Percentiles rank a stretch among this genome's conserved stretches.
phyloP scores from a whole-genome alignment of 352 stramenopile genomes.

The Stramenopiles sp. region DNA sequence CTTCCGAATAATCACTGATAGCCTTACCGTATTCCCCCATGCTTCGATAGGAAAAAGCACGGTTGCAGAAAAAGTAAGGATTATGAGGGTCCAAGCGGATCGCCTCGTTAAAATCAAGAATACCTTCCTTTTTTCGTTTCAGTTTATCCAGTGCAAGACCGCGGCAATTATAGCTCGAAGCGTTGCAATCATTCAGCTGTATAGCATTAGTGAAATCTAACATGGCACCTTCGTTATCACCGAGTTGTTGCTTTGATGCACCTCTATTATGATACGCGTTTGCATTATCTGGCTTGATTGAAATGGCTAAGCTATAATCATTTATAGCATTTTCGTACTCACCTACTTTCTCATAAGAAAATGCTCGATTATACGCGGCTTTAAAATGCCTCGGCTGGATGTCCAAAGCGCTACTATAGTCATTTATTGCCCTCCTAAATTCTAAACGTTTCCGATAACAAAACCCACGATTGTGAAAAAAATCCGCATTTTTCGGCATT shows the following conservation, averaged over 20 bases:
- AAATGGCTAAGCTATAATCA: slow-evolving; percentile 48
- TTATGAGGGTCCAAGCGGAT: slow-evolving; percentile 43
- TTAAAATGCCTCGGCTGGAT: slow-evolving; percentile 42
- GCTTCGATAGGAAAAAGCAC: slow-evolving; percentile 53
- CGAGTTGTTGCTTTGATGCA: slow-evolving; percentile 49
- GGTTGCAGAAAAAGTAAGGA: slow-evolving; percentile 55
- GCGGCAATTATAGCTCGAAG: slow-evolving; percentile 53
- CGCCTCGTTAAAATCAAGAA: slow-evolving; percentile 44
- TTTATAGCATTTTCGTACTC: slow-evolving; percentile 36
- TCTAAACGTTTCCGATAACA: slow-evolving; percentile 43
- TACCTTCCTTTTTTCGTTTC: slow-evolving; percentile 32
- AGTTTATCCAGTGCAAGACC: slow-evolving; percentile 39
- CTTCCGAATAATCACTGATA: slow-evolving; percentile 40
- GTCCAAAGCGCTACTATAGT: slow-evolving; percentile 37
- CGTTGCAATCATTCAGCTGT: slow-evolving; percentile 32
- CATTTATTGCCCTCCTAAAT: slow-evolving; percentile 40
- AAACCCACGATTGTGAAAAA: slow-evolving; percentile 59
- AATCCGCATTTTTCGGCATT: slow-evolving; percentile 41
- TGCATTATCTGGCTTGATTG: slow-evolving; percentile 40
- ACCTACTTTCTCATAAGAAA: slow-evolving; percentile 54
- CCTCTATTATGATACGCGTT: slow-evolving; percentile 59
- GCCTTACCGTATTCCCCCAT: slow-evolving; percentile 44
- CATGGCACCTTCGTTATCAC: slow-evolving; percentile 30
- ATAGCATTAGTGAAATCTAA: slow-evolving; percentile 44
- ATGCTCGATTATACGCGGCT: slow-evolving; percentile 59